Evolutionary conservation across 805 yeast genomes (phyloP).

Genomic region (Saccharomycopsis oosterbeekiorum): DNA sequence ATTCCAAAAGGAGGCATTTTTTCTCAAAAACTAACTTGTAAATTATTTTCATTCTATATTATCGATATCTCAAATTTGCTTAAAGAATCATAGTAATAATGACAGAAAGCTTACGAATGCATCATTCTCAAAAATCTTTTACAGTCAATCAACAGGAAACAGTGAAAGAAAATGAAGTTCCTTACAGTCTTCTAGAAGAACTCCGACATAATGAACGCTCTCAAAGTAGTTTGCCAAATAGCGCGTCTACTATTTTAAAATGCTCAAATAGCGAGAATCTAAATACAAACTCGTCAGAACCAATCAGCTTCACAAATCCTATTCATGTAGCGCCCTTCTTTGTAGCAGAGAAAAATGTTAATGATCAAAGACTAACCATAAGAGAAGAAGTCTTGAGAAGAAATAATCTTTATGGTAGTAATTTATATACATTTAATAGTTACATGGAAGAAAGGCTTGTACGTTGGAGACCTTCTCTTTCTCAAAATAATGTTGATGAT

Average conservation of each 20-base stretch:
- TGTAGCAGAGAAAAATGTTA: neutral
- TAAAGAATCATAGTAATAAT: neutral
- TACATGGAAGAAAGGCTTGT: constrained; percentile 27
- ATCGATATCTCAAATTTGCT: neutral
- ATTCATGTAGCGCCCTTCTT: constrained; percentile 9
- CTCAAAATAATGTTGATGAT: constrained; percentile 21
- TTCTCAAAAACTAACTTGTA: too few species aligned
- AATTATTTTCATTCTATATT: too few species aligned
- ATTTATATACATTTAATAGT: constrained; percentile 2
- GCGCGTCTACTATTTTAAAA: neutral
- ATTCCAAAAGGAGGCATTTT: too few species aligned
- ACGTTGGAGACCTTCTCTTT: constrained; percentile 25
- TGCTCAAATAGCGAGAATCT: neutral
- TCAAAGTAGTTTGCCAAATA: neutral
- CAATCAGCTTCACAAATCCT: neutral
- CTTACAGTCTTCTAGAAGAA: neutral
- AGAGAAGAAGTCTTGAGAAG: constrained; percentile 8
- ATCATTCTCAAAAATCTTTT: neutral
- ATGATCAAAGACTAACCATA: neutral
- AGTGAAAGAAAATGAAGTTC: neutral
- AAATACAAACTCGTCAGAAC: constrained; percentile 9
- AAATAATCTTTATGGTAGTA: constrained; percentile 13
- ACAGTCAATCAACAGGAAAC: neutral
- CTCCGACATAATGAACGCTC: neutral
- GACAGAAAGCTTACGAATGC: neutral